Percentiles rank a stretch among this genome's conserved stretches.
These are phyloP conservation scores for Kwoniella dejecticola DNA, from an alignment of 768 basidiomycete genomes.

Conservation along the genomic window DNA sequence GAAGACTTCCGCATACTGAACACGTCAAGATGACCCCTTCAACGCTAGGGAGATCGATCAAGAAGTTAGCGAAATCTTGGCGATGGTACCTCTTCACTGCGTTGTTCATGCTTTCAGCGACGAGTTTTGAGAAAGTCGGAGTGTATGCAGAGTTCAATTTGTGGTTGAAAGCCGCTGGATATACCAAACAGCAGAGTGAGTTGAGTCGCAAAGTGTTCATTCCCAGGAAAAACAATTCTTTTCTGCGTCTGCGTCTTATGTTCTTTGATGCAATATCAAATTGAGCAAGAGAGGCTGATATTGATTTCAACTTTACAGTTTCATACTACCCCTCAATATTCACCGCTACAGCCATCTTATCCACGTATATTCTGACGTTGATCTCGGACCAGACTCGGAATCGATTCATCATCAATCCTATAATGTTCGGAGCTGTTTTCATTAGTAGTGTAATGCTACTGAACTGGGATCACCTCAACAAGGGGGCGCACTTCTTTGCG, in stretches of 20 bases:
- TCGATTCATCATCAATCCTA: slow-evolving; percentile 44
- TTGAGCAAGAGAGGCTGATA: no score
- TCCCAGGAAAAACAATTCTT: no score
- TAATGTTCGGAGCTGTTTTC: slow-evolving; percentile 36
- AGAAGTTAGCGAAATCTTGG: slow-evolving; percentile 21
- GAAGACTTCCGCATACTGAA: slow-evolving; percentile 30
- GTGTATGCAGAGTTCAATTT: slow-evolving; percentile 31
- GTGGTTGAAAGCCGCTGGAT: slow-evolving; percentile 35
- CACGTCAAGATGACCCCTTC: slow-evolving; percentile 31
- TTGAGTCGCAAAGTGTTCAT: no score
- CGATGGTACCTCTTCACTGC: slow-evolving; percentile 36
- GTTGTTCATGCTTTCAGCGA: slow-evolving; percentile 34
- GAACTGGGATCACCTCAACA: slow-evolving; percentile 64
- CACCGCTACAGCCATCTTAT: slow-evolving; percentile 40
- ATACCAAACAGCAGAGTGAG: slow-evolving; percentile 24
- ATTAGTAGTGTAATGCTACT: slow-evolving; percentile 58
- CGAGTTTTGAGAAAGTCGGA: slow-evolving; percentile 34
- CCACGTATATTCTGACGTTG: slow-evolving; percentile 34
- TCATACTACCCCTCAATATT: slow-evolving; percentile 45
- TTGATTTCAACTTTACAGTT: slow-evolving; percentile 14
- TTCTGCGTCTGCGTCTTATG: no score
- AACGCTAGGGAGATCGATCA: slow-evolving; percentile 21
- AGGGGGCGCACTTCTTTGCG: slow-evolving; percentile 69
- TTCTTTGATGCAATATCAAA: no score
- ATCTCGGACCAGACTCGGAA: slow-evolving; percentile 30